Base-by-base conservation (phyloP, 192 early-diverging fungal species). In the Rhizoclosmatium globosum region DNA sequence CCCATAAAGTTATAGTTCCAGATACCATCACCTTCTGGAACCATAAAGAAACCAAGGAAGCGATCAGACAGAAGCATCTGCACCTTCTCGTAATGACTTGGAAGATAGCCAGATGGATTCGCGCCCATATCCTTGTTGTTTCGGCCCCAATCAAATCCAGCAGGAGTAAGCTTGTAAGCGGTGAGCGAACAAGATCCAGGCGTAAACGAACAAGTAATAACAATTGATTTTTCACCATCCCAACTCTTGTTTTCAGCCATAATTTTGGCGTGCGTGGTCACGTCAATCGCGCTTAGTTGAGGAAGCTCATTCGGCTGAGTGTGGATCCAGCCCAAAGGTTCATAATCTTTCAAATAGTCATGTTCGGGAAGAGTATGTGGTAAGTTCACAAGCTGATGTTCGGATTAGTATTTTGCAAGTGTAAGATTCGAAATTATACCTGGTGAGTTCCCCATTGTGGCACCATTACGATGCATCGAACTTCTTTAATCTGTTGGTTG, bases 1-100 rank as follows among this genome's bases (percentile, higher is more conserved):
- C 97, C 98, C 96, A 98, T 97, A 83, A 99, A 98, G 85, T 96
- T 96, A 85, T 98, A 98, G 85, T 99, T 99, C 98, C 98, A 99
- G 68, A 98, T 85, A 47, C 94, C 94, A 50, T 95, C 94, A 50
- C 92, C 92, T 68, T 93, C 91, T 0, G 98, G 98, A 2, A 98
- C 97, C 96, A 99, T 96, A 71, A 99, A 99, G 91, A 93, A 96
- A 47, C 98, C 98, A 73, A 98, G 92, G 92, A 97, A 98, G 44
- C 95, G 89, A 84, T 99, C 97, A 17, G 94, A 95, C 48, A 99
- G 81, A 45, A 98, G 85, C 91, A 99, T 97, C 86, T 99, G 98
- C 58, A 98, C 97, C 84, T 95, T 95, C 85, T 99, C 97, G 76
- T 95, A 96, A 83, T 94, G 94, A 2, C 91, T 90, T 11, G 95